Evolutionary conservation across 257 asterid genomes (phyloP), one percentile per base, ranked within the genome.

Genomic region (Craterostigma plantagineum): DNA sequence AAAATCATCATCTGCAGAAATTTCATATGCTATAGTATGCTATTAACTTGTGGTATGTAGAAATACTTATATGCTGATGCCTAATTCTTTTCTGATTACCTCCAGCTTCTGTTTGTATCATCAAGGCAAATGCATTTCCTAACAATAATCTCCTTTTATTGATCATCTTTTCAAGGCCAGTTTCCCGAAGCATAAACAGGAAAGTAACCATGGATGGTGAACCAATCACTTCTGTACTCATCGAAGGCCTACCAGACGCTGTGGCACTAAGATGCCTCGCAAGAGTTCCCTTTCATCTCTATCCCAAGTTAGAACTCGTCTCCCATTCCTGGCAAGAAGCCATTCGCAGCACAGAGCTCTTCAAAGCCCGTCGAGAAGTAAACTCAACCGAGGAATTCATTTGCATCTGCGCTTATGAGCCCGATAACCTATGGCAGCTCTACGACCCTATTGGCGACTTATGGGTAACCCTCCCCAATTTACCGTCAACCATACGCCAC

Each of bases 201-300:
- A 23, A 23, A 23, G 30, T 6, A 23, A 6, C 30, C 6, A 23
- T 23, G 30, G 30, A 23, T 23, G 4, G 30, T 6, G 30, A 23
- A 6, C 30, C 30, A 23, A 23, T 23, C 30, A 83, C 83, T 96
- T 73, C 99, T 57, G 92, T 63, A 63, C 95, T 90, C 44, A 90
- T 90, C 30, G 99, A 90, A 67, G 99, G 99, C 46, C 96, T 90
- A 38, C 99, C 99, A 0, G 96, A 90, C 55, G 94, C 96, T 38
- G 94, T 90, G 42, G 81, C 76, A 42, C 57, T 90, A 38, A 75
- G 92, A 63, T 90, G 99, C 59, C 91, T 90, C 42, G 92, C 99
- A 11, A 71, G 96, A 45, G 92, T 90, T 34, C 99, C 99, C 7
- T 80, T 83, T 37, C 68, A 66, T 61, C 96, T 77, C 36, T 79